A percentile compares a stretch with the other conserved stretches of the same genome.
These are phyloP conservation scores for Zasmidium cellare DNA, from an alignment of 2,329 filamentous ascomycete species.

Conservation along the genomic window DNA sequence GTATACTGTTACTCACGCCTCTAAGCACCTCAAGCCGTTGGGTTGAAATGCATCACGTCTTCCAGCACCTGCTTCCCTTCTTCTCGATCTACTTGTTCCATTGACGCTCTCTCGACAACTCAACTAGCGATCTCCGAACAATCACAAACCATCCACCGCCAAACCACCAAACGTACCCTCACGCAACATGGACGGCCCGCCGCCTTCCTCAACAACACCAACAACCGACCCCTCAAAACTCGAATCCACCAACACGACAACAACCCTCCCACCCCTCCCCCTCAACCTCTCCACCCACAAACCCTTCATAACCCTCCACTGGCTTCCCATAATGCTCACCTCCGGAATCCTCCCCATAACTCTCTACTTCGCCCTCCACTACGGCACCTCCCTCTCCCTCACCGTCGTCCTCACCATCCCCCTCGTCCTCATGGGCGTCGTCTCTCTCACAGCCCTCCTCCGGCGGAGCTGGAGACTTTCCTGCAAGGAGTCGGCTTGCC, in stretches of 20 bases:
- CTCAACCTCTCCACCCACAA: conserved; percentile 10
- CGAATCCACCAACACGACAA: background rate
- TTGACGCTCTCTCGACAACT: too few relatives aligned
- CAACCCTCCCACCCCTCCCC: conserved; percentile 5
- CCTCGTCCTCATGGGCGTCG: conserved; percentile 7
- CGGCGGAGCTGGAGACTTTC: background rate
- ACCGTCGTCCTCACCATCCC: conserved; percentile 7
- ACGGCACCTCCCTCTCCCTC: conserved; percentile 1
- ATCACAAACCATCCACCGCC: too few relatives aligned
- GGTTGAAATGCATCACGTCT: too few relatives aligned
- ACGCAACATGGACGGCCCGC: too few relatives aligned
- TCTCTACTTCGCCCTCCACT: conserved; percentile 13
- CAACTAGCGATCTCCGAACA: too few relatives aligned
- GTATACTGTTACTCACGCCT: too few relatives aligned
- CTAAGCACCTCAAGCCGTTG: too few relatives aligned
- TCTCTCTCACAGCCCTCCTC: conserved; percentile 2
- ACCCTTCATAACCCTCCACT: conserved; percentile 6
- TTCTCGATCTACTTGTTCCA: too few relatives aligned
- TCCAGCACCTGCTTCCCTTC: too few relatives aligned
- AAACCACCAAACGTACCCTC: too few relatives aligned
- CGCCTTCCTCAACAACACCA: too few relatives aligned
- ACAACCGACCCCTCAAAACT: too few relatives aligned
- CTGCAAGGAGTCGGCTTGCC: background rate
- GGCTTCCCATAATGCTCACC: conserved; percentile 6
- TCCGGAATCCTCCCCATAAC: conserved; percentile 10